Evolutionary conservation across 768 basidiomycete genomes (phyloP).

Genomic region (Dictyophora rubrovolvata): DNA sequence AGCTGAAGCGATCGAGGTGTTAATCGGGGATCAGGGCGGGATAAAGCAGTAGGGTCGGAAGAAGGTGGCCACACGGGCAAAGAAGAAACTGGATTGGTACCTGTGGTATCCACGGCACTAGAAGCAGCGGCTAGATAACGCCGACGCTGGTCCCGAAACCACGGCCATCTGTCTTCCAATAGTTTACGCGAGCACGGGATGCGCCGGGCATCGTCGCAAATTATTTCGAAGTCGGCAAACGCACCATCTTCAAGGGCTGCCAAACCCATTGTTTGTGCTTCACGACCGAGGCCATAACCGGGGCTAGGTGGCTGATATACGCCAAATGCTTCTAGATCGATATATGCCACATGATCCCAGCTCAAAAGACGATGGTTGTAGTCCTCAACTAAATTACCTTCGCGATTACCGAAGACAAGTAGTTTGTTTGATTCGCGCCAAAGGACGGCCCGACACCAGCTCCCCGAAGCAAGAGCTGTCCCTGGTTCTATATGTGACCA

Average conservation of each 20-base stretch:
- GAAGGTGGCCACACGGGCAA: constrained; percentile 5
- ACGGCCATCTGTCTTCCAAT: constrained; percentile 90
- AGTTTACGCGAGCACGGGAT: constrained; percentile 74
- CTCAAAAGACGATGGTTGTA: constrained; percentile 84
- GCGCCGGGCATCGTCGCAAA: constrained; percentile 83
- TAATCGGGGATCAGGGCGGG: constrained; percentile 65
- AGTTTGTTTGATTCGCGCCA: constrained; percentile 77
- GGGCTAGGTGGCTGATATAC: constrained; percentile 78
- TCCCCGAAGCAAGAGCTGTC: constrained; percentile 73
- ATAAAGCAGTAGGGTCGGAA: constrained; percentile 7
- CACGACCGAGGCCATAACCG: constrained; percentile 45
- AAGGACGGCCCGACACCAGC: constrained; percentile 89
- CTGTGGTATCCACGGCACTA: constrained; percentile 38
- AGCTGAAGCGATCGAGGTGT: constrained; percentile 71
- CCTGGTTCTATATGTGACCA: constrained; percentile 89
- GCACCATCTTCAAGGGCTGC: constrained; percentile 71
- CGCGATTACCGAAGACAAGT: constrained; percentile 82
- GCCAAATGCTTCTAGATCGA: constrained; percentile 90
- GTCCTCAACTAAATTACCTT: constrained; percentile 83
- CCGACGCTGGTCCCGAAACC: constrained; percentile 73
- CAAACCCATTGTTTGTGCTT: constrained; percentile 79
- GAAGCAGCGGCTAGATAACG: constrained; percentile 49
- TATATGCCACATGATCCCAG: constrained; percentile 86
- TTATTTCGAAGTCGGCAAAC: constrained; percentile 83
- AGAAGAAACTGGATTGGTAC: constrained; percentile 28